Evolutionary conservation across 345 rosid genomes (phyloP).

Genomic region (Eucalyptus pauciflora): DNA sequence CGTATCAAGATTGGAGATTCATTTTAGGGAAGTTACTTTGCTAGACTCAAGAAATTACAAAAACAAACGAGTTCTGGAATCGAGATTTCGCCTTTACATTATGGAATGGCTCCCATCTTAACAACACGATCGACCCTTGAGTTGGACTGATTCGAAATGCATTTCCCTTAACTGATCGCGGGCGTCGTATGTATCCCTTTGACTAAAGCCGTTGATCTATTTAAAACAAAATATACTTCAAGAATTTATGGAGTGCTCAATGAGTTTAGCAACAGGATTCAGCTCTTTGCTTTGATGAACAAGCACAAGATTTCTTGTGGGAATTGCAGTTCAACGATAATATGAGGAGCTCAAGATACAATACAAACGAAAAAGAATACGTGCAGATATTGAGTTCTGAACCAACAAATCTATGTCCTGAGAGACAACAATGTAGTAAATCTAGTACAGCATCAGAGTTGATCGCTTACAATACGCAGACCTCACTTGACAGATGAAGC

Average conservation of each 20-base stretch:
- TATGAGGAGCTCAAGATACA: neutral
- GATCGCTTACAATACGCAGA: neutral
- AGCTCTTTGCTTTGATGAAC: neutral
- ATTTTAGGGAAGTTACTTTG: neutral
- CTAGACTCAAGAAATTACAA: neutral
- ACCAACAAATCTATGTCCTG: neutral
- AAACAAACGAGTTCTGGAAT: neutral
- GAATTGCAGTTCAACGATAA: neutral
- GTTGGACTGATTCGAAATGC: neutral
- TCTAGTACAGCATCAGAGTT: neutral
- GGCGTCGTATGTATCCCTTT: neutral
- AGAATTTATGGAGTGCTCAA: neutral
- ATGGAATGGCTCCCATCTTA: neutral
- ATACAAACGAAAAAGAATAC: neutral
- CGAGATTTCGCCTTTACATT: neutral
- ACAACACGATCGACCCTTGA: neutral
- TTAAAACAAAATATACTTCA: neutral
- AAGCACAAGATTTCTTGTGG: neutral
- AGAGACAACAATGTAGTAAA: neutral
- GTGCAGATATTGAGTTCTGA: neutral
- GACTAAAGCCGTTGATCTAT: neutral
- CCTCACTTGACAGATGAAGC: neutral
- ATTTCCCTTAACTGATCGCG: neutral
- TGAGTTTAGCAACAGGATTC: neutral
- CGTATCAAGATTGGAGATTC: neutral